Percentiles rank a stretch among this genome's conserved stretches.
Evolutionary conservation across 495 filamentous ascomycete genomes (phyloP).

Genomic region (Penicillium canescens): DNA sequence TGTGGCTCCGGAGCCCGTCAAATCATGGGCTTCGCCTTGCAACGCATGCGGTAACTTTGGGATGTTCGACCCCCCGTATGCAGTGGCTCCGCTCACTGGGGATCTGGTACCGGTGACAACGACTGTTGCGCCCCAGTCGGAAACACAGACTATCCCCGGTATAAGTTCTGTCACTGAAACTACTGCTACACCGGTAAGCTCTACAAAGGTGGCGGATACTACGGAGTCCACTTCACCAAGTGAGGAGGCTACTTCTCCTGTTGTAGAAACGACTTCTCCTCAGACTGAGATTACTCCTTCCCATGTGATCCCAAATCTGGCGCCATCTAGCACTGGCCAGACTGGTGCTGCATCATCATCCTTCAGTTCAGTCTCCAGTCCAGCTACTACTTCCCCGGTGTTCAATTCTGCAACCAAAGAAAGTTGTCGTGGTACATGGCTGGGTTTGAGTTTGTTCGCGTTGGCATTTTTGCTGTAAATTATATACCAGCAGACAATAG

Average conservation of each 20-base stretch:
- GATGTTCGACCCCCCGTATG: constrained; percentile 23
- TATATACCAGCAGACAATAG: not conserved
- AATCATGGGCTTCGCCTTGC: constrained; percentile 22
- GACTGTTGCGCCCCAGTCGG: constrained; percentile 2
- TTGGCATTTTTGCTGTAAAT: constrained; percentile 7
- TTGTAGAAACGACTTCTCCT: constrained; percentile 3
- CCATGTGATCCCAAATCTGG: not conserved
- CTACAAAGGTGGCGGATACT: not conserved
- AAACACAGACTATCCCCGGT: constrained; percentile 10
- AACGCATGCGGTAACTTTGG: constrained; percentile 21
- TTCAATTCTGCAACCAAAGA: constrained; percentile 4
- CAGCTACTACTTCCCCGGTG: constrained; percentile 3
- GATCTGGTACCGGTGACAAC: constrained; percentile 16
- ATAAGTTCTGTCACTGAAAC: constrained; percentile 1
- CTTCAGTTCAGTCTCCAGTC: constrained; percentile 1
- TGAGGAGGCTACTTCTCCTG: no score
- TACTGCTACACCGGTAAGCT: not conserved
- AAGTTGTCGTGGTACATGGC: not conserved
- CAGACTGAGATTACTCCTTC: not conserved
- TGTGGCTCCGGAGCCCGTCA: constrained; percentile 16
- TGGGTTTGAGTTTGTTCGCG: constrained; percentile 3
- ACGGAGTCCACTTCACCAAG: not conserved
- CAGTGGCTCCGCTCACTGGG: constrained; percentile 14
- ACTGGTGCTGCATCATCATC: constrained; percentile 2
- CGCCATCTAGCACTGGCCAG: not conserved